phyloP scores from a whole-genome alignment of 2,329 filamentous ascomycete species.

The Chaetothyriales sp. region DNA sequence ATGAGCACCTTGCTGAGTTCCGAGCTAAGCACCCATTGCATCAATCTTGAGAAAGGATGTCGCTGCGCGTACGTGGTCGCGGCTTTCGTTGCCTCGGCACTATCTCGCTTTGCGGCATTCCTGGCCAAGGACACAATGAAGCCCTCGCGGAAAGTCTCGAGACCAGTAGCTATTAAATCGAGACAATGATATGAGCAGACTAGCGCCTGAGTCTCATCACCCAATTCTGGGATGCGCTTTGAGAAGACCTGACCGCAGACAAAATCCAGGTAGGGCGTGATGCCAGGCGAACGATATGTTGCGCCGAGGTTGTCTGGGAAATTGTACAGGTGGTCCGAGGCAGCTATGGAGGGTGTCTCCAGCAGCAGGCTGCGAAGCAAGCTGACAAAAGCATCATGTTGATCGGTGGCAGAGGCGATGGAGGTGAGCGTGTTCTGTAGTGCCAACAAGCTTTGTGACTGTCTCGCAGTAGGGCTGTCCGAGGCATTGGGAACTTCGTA shows the following conservation, averaged over 20 bases:
- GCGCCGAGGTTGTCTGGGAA: conserved; percentile 79
- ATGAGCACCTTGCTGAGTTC: conserved; percentile 71
- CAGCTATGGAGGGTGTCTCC: conserved; percentile 38
- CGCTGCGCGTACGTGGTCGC: conserved; percentile 62
- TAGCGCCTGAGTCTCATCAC: conserved; percentile 54
- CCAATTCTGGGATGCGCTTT: conserved; percentile 49
- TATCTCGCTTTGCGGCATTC: conserved; percentile 2
- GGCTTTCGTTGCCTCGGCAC: conserved; percentile 5
- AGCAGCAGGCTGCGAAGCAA: conserved; percentile 59
- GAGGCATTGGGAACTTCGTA: conserved; percentile 14
- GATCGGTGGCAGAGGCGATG: conserved; percentile 67
- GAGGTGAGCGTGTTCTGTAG: conserved; percentile 57
- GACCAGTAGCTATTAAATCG: conserved; percentile 64
- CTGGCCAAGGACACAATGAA: conserved; percentile 41
- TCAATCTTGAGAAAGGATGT: conserved; percentile 85
- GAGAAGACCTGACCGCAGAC: conserved; percentile 67
- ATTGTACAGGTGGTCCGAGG: conserved; percentile 50
- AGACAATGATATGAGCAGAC: conserved; percentile 69
- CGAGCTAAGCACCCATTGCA: conserved; percentile 98
- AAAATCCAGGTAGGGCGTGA: conserved; percentile 88
- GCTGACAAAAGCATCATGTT: conserved; percentile 69
- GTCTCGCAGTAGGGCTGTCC: conserved; percentile 22
- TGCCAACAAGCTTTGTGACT: conserved; percentile 16
- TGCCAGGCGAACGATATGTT: conserved; percentile 64
- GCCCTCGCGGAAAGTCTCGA: conserved; percentile 86